phyloP scores from a whole-genome alignment of 2,329 filamentous ascomycete genomes.

The Lachnellula occidentalis region DNA sequence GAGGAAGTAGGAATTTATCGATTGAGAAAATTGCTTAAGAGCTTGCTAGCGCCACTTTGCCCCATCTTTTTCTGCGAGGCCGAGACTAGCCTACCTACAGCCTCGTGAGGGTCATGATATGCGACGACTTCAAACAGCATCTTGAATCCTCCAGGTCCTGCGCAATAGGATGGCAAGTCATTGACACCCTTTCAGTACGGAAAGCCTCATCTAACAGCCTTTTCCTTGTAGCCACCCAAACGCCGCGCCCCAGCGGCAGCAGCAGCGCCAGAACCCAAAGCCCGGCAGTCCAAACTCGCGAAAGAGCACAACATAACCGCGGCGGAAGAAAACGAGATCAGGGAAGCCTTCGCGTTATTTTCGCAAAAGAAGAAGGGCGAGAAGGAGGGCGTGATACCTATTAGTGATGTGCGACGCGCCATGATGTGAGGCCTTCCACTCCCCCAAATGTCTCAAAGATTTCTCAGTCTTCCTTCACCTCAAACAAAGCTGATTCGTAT shows the following conservation, averaged over 20 bases:
- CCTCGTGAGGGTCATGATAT: constrained; percentile 3
- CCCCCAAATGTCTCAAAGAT: constrained; percentile 4
- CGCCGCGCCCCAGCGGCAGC: constrained; percentile 22
- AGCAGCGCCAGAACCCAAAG: constrained; percentile 32
- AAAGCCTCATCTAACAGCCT: not conserved
- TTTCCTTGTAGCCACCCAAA: constrained; percentile 26
- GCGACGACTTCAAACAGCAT: not conserved
- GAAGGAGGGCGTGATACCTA: constrained; percentile 51
- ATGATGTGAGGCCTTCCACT: constrained; percentile 51
- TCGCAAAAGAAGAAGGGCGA: constrained; percentile 64
- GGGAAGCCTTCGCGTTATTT: constrained; percentile 84
- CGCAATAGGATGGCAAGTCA: constrained; percentile 7
- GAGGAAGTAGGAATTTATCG: constrained; percentile 2
- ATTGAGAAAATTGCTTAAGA: not conserved
- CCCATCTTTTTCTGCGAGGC: constrained; percentile 5
- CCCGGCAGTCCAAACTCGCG: constrained; percentile 78
- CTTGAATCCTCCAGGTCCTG: not conserved
- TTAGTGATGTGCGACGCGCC: constrained; percentile 55
- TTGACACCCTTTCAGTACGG: not conserved
- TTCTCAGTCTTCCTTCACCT: not conserved
- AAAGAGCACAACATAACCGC: constrained; percentile 84
- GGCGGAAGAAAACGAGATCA: constrained; percentile 83
- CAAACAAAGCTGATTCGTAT: not conserved
- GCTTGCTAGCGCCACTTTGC: not conserved
- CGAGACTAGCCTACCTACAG: not conserved